Percentiles rank a stretch among this genome's conserved stretches.
Conservation (phyloP, 129 eudicot genomes). For the Mikania micrantha region DNA sequence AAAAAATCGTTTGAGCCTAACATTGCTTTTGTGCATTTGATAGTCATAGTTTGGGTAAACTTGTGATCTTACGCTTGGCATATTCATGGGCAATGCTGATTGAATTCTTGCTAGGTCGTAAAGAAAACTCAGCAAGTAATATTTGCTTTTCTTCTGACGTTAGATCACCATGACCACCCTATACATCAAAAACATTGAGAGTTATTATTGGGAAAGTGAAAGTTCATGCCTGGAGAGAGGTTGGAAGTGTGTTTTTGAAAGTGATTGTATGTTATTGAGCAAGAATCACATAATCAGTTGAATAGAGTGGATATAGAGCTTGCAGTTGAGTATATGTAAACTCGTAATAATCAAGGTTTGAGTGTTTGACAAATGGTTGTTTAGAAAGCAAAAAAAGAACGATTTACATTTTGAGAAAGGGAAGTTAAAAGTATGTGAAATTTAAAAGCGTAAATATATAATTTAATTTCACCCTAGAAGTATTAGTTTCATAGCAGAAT, state of each 20-base stretch:
- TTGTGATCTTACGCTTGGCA: conserved; percentile 50
- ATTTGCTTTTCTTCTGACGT: conserved; percentile 64
- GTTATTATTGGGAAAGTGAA: not conserved
- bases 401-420: not conserved
- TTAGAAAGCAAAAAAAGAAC: no score
- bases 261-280: not conserved
- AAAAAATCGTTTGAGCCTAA: not conserved
- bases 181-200: not conserved
- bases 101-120: conserved; percentile 73
- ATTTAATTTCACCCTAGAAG: not conserved
- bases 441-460: not conserved
- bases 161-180: conserved; percentile 92
- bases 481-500: not conserved
- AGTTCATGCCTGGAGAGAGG: not conserved
- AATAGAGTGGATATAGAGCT: not conserved
- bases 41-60: conserved; percentile 14
- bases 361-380: not conserved
- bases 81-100: conserved; percentile 61
- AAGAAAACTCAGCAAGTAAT: conserved; percentile 77
- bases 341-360: not conserved
- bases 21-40: not conserved
- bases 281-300: not conserved
- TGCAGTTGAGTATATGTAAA: not conserved
- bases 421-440: not conserved
- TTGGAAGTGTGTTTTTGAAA: not conserved